These are phyloP conservation scores for Wallacemonas rigidus DNA, from an alignment of 208 protist species.

Conservation along the genomic window DNA sequence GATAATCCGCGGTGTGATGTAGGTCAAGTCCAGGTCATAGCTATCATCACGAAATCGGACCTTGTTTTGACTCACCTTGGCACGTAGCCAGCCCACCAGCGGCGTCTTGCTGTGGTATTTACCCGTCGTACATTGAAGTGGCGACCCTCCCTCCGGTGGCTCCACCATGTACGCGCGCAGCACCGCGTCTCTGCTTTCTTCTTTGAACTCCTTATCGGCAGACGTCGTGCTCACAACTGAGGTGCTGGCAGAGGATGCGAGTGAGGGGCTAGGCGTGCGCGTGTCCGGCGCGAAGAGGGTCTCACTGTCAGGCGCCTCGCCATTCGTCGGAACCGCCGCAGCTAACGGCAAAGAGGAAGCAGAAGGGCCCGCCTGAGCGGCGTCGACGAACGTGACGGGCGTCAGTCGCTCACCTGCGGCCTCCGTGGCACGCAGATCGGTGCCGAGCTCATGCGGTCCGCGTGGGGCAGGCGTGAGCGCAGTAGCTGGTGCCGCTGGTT, in stretches of 20 bases:
- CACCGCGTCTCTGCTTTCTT: background rate
- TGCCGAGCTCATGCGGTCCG: too few relatives aligned
- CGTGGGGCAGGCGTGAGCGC: too few relatives aligned
- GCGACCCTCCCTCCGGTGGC: background rate
- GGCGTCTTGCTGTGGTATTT: conserved; percentile 14
- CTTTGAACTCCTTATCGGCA: background rate
- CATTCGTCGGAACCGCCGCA: too few relatives aligned
- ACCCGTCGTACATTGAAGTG: background rate
- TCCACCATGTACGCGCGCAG: background rate
- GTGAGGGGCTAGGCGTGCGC: background rate
- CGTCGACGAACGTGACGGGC: too few relatives aligned
- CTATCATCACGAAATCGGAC: conserved; percentile 79
- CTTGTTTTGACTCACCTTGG: conserved; percentile 92
- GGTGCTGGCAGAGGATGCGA: background rate
- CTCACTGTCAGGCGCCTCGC: too few relatives aligned
- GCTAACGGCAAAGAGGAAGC: too few relatives aligned
- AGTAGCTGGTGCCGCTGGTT: too few relatives aligned
- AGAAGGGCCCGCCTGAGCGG: too few relatives aligned
- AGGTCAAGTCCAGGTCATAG: conserved; percentile 95
- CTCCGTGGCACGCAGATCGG: too few relatives aligned
- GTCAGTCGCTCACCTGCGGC: too few relatives aligned
- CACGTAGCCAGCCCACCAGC: conserved; percentile 45
- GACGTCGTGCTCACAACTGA: background rate
- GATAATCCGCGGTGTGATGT: conserved; percentile 90
- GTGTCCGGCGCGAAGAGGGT: background rate